phyloP scores from a whole-genome alignment of 1,139 yeast genomes.

The Saccharomycopsis hybrid region DNA sequence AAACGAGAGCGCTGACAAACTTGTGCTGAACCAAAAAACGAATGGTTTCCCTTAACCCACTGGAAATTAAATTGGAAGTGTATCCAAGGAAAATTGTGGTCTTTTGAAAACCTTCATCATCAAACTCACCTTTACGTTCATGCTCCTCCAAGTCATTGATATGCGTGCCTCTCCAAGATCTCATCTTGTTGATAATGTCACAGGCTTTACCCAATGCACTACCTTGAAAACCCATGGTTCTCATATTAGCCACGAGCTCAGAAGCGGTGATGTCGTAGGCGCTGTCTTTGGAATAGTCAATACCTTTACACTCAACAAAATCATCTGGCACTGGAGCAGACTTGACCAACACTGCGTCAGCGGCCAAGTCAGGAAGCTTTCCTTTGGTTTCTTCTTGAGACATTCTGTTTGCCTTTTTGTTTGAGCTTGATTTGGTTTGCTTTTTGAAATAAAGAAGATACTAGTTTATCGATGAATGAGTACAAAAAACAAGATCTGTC shows the following conservation, averaged over 20 bases:
- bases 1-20: conserved; percentile 90
- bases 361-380: conserved; percentile 55
- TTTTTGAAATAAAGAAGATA: too few species aligned
- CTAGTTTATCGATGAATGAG: too few species aligned
- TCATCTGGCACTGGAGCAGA: conserved; percentile 82
- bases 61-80: conserved; percentile 92
- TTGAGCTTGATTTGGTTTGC: too few species aligned
- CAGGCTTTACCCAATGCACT: conserved; percentile 80
- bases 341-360: conserved; percentile 84
- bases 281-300: conserved; percentile 74
- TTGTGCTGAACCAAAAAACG: conserved; percentile 87
- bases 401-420: conserved; percentile 22
- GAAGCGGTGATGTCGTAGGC: conserved; percentile 69
- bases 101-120: conserved; percentile 74
- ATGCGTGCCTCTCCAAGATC: conserved; percentile 83
- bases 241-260: conserved; percentile 77
- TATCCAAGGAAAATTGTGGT: conserved; percentile 92
- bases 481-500: too few species aligned
- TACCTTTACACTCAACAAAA: conserved; percentile 73
- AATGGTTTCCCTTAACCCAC: conserved; percentile 88
- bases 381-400: conserved; percentile 28
- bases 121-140: conserved; percentile 64
- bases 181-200: conserved; percentile 86
- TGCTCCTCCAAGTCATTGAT: conserved; percentile 59
- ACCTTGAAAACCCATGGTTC: conserved; percentile 97